Evolutionary conservation across 306 rosid species (phyloP).

Genomic region (Cyclanthera cordifolia): DNA sequence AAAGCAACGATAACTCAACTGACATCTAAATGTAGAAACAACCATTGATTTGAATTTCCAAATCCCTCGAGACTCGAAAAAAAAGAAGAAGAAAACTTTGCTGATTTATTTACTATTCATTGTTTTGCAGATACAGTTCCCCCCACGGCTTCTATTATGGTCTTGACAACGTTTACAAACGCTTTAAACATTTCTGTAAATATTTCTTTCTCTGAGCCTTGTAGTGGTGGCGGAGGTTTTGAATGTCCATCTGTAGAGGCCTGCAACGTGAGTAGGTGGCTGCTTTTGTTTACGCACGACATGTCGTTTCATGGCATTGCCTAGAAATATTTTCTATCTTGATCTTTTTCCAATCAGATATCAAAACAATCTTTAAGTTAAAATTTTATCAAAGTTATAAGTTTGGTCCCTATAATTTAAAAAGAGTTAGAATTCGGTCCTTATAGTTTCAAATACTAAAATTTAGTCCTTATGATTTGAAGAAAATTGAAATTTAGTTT

Average conservation of each 20-base stretch:
- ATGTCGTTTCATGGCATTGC: not conserved
- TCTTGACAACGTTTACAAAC: constrained; percentile 50
- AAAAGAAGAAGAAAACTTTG: too few species aligned
- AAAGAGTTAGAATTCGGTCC: too few species aligned
- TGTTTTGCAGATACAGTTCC: constrained; percentile 60
- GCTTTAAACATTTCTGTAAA: constrained; percentile 57
- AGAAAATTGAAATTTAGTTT: too few species aligned
- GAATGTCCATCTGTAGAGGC: constrained; percentile 54
- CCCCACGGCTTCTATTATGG: constrained; percentile 66
- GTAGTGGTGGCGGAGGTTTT: constrained; percentile 55
- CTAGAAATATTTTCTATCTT: not conserved
- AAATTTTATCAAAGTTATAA: too few species aligned
- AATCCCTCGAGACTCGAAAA: too few species aligned
- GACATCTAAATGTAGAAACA: too few species aligned
- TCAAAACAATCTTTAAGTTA: too few species aligned
- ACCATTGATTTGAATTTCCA: too few species aligned
- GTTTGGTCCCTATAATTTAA: too few species aligned
- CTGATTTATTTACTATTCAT: not conserved
- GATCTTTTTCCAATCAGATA: not conserved
- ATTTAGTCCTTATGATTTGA: too few species aligned
- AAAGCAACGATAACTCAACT: too few species aligned
- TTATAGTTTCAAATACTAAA: too few species aligned
- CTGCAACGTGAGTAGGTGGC: constrained; percentile 80
- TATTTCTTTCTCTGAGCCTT: constrained; percentile 68
- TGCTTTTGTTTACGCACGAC: not conserved